Percentiles rank a stretch among this genome's conserved stretches.
phyloP scores from a whole-genome alignment of 2,329 filamentous ascomycete species.

The Chalara sp. region DNA sequence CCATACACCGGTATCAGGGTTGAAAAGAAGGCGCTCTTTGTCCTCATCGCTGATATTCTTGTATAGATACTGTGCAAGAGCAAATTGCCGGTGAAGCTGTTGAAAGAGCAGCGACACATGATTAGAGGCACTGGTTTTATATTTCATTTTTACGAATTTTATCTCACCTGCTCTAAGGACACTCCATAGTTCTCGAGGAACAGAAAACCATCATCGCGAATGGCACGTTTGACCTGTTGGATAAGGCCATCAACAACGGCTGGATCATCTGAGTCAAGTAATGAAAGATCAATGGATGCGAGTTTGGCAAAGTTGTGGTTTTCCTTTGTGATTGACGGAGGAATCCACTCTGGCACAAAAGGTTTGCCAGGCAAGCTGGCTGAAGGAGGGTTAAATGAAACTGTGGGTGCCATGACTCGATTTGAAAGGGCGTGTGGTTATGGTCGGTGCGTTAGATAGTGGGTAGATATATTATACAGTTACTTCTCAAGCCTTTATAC shows the following conservation, averaged over 20 bases:
- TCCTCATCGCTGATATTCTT: slow-evolving; percentile 42
- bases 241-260: slow-evolving; percentile 37
- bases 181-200: slow-evolving; percentile 45
- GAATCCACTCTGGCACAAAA: slow-evolving; percentile 34
- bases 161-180: slow-evolving; percentile 28
- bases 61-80: slow-evolving; percentile 43
- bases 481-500: neutral
- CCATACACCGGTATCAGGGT: slow-evolving; percentile 39
- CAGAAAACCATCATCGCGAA: slow-evolving; percentile 37
- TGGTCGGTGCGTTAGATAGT: neutral
- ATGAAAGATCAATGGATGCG: slow-evolving; percentile 34
- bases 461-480: neutral
- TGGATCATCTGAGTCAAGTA: slow-evolving; percentile 36
- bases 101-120: neutral
- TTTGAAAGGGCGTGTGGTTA: neutral
- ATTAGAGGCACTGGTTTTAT: neutral
- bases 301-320: slow-evolving; percentile 36
- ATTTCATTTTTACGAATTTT: neutral
- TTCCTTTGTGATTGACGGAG: slow-evolving; percentile 38
- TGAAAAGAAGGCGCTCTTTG: slow-evolving; percentile 39
- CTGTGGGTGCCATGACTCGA: slow-evolving; percentile 12
- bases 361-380: slow-evolving; percentile 34
- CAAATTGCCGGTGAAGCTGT: slow-evolving; percentile 43
- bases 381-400: slow-evolving; percentile 37
- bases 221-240: slow-evolving; percentile 35